Conservation (phyloP, 1,284 basidiomycete species). For the Sporisorium exsertum region DNA sequence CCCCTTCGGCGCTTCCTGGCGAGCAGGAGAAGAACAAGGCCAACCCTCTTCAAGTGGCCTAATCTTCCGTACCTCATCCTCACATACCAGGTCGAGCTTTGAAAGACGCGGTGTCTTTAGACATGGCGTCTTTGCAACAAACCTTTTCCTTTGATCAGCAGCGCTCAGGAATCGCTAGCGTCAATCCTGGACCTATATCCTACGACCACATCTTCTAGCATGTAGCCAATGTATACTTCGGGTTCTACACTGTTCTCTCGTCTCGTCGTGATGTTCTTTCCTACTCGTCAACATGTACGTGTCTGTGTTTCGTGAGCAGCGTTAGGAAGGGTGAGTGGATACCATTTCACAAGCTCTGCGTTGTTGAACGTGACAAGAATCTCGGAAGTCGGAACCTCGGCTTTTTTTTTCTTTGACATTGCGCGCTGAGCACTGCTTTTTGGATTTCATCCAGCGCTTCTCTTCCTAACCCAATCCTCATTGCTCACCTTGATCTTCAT, state of each 20-base stretch:
- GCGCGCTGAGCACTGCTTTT: no score
- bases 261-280: neutral
- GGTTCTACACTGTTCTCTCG: neutral
- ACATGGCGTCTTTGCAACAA: neutral
- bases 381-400: slow-evolving; percentile 5
- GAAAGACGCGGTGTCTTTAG: neutral
- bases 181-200: slow-evolving; percentile 1
- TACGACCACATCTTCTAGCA: neutral
- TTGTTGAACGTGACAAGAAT: neutral
- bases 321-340: neutral
- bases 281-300: neutral
- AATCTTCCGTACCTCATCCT: neutral
- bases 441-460: no score
- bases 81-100: neutral
- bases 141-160: neutral
- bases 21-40: slow-evolving; percentile 57
- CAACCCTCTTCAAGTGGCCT: slow-evolving; percentile 48
- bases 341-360: neutral
- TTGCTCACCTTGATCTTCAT: no score
- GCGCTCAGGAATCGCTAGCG: slow-evolving; percentile 9
- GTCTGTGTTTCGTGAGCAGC: neutral
- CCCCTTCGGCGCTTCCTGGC: slow-evolving; percentile 47
- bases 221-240: neutral
- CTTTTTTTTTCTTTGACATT: neutral
- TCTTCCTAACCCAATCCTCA: no score